phyloP scores from a whole-genome alignment of 306 rosid species.

The Inga oerstediana region DNA sequence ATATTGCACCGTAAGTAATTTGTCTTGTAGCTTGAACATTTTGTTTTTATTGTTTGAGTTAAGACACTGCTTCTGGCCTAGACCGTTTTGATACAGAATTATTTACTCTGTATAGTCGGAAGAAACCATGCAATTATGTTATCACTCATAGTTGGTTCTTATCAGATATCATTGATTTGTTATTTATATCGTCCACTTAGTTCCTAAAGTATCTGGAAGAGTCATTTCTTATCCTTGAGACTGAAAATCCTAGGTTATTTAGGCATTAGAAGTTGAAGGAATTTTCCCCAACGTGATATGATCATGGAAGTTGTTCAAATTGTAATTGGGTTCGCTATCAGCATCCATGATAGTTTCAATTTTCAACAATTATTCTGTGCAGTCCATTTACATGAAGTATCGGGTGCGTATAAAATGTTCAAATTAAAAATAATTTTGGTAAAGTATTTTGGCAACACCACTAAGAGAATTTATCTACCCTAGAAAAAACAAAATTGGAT shows the following conservation, averaged over 20 bases:
- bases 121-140: neutral
- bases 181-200: neutral
- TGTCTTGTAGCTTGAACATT: constrained; percentile 23
- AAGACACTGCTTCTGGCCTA: neutral
- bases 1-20: constrained; percentile 61
- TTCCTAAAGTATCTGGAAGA: neutral
- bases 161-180: constrained; percentile 5
- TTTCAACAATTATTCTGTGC: neutral
- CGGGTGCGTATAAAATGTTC: neutral
- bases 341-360: neutral
- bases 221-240: constrained; percentile 18
- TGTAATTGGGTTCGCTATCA: neutral
- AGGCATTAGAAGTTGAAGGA: constrained; percentile 9
- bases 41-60: constrained; percentile 18
- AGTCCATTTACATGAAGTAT: neutral
- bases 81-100: constrained; percentile 4
- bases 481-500: too few species aligned
- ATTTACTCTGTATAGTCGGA: neutral
- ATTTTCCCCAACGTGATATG: constrained; percentile 1
- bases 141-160: constrained; percentile 3
- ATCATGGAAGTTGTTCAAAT: constrained; percentile 13
- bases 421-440: neutral
- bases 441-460: neutral
- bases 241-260: neutral
- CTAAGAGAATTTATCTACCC: neutral